These are phyloP conservation scores for Leccinum ochraceum DNA, from an alignment of 768 basidiomycete species.

Conservation along the genomic window DNA sequence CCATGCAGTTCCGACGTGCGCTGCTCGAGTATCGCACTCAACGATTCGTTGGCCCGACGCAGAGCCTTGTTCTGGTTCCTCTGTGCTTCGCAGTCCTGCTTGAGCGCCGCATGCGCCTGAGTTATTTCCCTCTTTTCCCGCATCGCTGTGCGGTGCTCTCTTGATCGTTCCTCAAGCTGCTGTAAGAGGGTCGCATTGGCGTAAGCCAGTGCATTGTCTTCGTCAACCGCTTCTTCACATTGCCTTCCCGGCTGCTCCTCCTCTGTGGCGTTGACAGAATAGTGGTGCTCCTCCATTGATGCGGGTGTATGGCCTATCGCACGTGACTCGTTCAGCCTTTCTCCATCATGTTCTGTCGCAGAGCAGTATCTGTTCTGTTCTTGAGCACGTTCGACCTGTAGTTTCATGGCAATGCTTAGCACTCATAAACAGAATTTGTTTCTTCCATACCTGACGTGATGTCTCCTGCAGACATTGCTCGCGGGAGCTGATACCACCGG, in stretches of 20 bases:
- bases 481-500: not conserved
- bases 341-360: not conserved
- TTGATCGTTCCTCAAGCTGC: constrained; percentile 4
- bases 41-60: constrained; percentile 3
- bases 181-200: not conserved
- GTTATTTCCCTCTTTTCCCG: constrained; percentile 10
- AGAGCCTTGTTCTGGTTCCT: constrained; percentile 13
- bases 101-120: not conserved
- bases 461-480: not conserved
- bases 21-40: constrained; percentile 33
- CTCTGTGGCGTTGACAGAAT: too few species aligned
- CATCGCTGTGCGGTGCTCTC: not conserved
- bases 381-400: constrained; percentile 1
- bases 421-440: not conserved
- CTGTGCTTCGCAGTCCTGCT: constrained; percentile 12
- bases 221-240: not conserved
- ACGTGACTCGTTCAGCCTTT: not conserved
- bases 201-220: not conserved
- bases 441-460: constrained; percentile 4
- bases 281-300: too few species aligned
- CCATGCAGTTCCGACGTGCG: constrained; percentile 45
- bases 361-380: not conserved
- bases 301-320: not conserved
- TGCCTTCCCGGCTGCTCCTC: not conserved
- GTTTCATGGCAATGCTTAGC: not conserved